Percentiles rank a stretch among this genome's conserved stretches.
Conservation (phyloP, 2,329 filamentous ascomycete genomes). For the Cytospora mali region DNA sequence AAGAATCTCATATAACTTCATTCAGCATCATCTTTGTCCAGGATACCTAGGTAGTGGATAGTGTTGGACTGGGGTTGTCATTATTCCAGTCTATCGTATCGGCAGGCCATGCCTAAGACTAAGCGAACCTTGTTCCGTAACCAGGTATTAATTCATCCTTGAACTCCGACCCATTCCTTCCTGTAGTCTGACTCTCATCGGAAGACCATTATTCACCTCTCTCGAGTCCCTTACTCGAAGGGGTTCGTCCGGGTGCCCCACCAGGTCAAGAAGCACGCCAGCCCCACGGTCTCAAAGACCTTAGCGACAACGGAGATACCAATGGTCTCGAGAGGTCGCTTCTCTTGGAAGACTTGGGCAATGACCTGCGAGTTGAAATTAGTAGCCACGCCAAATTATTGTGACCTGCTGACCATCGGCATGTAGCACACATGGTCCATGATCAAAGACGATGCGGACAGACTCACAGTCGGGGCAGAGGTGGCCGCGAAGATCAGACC, state of each 20-base stretch:
- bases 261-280: constrained; percentile 92
- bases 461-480: constrained; percentile 79
- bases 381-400: neutral
- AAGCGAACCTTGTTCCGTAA: neutral
- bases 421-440: neutral
- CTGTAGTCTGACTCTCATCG: neutral
- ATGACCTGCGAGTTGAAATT: constrained; percentile 64
- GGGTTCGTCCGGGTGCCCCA: constrained; percentile 96
- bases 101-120: neutral
- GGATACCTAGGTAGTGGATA: too few relatives aligned
- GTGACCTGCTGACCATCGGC: neutral
- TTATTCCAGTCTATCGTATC: neutral
- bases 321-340: constrained; percentile 87
- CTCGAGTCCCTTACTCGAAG: constrained; percentile 65
- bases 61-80: neutral
- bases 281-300: constrained; percentile 88
- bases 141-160: neutral
- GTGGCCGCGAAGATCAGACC: constrained; percentile 89
- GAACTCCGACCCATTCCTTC: neutral
- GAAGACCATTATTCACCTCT: neutral
- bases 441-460: neutral
- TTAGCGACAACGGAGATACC: constrained; percentile 83
- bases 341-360: constrained; percentile 85
- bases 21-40: too few relatives aligned
- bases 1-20: neutral